phyloP scores from a whole-genome alignment of 371 early-diverging fungal genomes.

The Mucor indicus region DNA sequence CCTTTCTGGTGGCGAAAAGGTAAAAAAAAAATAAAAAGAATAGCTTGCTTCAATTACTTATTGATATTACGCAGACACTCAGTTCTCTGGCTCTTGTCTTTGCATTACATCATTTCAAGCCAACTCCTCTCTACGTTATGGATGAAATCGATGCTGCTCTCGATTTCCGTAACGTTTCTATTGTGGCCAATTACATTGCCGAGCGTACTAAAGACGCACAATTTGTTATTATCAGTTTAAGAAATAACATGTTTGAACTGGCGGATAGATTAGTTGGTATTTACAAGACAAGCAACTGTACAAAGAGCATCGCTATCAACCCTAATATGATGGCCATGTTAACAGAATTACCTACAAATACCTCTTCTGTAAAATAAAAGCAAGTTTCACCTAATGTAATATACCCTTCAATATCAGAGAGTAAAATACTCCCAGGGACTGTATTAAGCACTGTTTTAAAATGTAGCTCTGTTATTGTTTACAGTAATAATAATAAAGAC shows the following conservation, averaged over 20 bases:
- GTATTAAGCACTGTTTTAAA: no score
- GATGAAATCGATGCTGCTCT: slow-evolving; percentile 99
- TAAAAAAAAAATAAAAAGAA: no score
- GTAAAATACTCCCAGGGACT: no score
- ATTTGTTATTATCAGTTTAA: slow-evolving; percentile 98
- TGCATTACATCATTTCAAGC: slow-evolving; percentile 99
- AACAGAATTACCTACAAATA: slow-evolving; percentile 18
- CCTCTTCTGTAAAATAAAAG: not conserved
- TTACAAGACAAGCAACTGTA: slow-evolving; percentile 94
- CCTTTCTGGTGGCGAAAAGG: slow-evolving; percentile 99
- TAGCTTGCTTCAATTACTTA: no score
- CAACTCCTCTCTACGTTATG: slow-evolving; percentile 99
- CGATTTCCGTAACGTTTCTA: slow-evolving; percentile 99
- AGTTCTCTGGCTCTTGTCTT: slow-evolving; percentile 98
- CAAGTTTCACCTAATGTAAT: no score
- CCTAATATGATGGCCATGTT: slow-evolving; percentile 48
- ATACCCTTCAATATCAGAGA: no score
- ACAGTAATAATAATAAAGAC: no score
- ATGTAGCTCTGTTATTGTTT: no score
- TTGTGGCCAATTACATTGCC: slow-evolving; percentile 99
- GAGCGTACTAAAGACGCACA: slow-evolving; percentile 98
- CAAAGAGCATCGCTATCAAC: slow-evolving; percentile 83
- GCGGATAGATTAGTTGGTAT: slow-evolving; percentile 98
- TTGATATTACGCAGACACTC: no score
- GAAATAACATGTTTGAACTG: slow-evolving; percentile 99